phyloP scores from a whole-genome alignment of 768 basidiomycete species.

The Holtermannia corniformis region DNA sequence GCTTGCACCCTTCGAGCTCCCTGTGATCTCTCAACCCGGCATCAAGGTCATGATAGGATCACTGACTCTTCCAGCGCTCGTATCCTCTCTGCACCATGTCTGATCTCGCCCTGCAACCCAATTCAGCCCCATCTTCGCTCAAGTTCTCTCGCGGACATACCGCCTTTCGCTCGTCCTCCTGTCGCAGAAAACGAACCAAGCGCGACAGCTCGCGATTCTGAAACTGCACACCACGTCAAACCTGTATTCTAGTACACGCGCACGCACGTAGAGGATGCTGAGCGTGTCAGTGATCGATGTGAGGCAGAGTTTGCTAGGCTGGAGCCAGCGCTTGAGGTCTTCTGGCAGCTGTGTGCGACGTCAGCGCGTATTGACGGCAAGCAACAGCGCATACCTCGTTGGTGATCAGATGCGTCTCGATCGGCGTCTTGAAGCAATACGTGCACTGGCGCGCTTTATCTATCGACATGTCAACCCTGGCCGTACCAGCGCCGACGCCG shows the following conservation, averaged over 20 bases:
- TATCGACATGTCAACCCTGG: not conserved
- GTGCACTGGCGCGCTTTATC: not conserved
- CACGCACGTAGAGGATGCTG: not conserved
- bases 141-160: too few species aligned
- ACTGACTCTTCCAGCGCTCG: too few species aligned
- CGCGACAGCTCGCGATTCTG: not conserved
- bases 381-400: not conserved
- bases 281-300: not conserved
- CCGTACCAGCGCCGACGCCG: not conserved
- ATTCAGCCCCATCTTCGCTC: too few species aligned
- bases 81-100: too few species aligned
- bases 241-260: too few species aligned
- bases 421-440: not conserved
- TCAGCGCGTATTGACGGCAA: too few species aligned
- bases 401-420: not conserved
- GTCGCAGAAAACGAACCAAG: not conserved
- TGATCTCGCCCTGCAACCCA: too few species aligned
- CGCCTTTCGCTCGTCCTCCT: not conserved
- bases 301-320: not conserved
- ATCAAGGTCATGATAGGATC: too few species aligned
- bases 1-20: too few species aligned
- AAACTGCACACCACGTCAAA: too few species aligned
- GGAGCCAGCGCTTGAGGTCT: not conserved
- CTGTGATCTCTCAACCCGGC: too few species aligned
- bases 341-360: not conserved